Conservation (phyloP, 2,329 filamentous ascomycete species). For the Aspergillus chevalieri region DNA sequence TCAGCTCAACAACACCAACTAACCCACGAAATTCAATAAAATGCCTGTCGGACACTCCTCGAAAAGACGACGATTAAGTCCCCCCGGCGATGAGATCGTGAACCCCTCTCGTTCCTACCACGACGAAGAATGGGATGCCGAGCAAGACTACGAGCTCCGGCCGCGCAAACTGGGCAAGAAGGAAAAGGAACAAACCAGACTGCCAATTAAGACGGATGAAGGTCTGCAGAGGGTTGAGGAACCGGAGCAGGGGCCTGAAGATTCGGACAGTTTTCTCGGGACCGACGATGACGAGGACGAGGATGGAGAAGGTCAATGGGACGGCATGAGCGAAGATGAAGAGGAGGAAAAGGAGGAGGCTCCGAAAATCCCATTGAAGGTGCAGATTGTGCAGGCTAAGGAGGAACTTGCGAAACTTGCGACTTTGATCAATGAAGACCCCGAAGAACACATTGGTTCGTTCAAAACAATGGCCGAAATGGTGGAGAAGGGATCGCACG, state of each 20-base stretch:
- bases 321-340: slow-evolving; percentile 39
- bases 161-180: slow-evolving; percentile 72
- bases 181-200: slow-evolving; percentile 63
- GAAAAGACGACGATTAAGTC: slow-evolving; percentile 49
- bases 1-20: slow-evolving; percentile 3
- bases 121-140: slow-evolving; percentile 78
- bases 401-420: slow-evolving; percentile 87
- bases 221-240: slow-evolving; percentile 62
- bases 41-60: slow-evolving; percentile 45
- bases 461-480: slow-evolving; percentile 74
- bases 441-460: slow-evolving; percentile 77
- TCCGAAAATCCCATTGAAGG: slow-evolving; percentile 63
- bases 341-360: slow-evolving; percentile 46
- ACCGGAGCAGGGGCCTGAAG: slow-evolving; percentile 41
- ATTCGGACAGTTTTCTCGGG: slow-evolving; percentile 59
- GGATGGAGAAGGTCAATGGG: slow-evolving; percentile 38
- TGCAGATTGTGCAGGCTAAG: slow-evolving; percentile 81
- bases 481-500: slow-evolving; percentile 54
- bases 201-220: slow-evolving; percentile 82
- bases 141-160: slow-evolving; percentile 81
- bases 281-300: slow-evolving; percentile 52
- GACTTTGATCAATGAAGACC: slow-evolving; percentile 76
- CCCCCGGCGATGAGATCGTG: slow-evolving; percentile 34
- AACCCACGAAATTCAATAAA: background rate
- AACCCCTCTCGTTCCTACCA: slow-evolving; percentile 26